Base-by-base conservation (phyloP, 805 yeast genomes). In the Saccharomyces kudriavzevii region DNA sequence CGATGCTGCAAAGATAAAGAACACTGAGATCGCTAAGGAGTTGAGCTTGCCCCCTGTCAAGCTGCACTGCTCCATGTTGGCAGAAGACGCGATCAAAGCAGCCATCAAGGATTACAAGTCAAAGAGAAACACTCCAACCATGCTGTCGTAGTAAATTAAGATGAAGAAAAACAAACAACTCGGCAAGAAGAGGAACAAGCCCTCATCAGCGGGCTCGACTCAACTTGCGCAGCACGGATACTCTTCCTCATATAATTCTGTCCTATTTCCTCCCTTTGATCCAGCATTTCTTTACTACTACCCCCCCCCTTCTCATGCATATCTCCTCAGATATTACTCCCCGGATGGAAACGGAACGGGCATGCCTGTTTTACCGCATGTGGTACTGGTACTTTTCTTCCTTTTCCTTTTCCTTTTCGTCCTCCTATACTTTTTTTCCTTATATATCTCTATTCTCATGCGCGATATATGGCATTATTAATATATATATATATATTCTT, bases 1-100 rank as follows among this genome's bases (percentile, higher is more conserved):
- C 50, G 97, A 92, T 68, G 98, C 97, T 24, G 84, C 89, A 52
- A 80, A 81, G 71, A 87, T 92, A 70, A 92, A 91, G 73, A 92
- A 92, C 74, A 88, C 97, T 13, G 85, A 84, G 54, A 92, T 92
- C 64, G 99, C 99, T 50, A 87, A 87, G 72, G 98, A 92, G 70
- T 79, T 92, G 63, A 83, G 91, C 55, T 78, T 92, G 64, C 99
- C 99, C 20, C 99, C 99, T 1, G 98, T 92, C 54, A 92, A 92
- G 72, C 79, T 92, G 63, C 99, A 92, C 70, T 92, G 99, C 72
- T 89, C 97, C n/a, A 92, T 92, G 99, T 79, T 92, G 66, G 99
- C 99, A 14, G 98, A 92, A 73, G 99, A 92, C 66, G 98, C 98
- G 50, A 92, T 92, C 72, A 91, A 92, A 78, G 83, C 90, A 51